Evolutionary conservation across 192 early-diverging fungal species (phyloP).

Genomic region (Coemansia sp.): DNA sequence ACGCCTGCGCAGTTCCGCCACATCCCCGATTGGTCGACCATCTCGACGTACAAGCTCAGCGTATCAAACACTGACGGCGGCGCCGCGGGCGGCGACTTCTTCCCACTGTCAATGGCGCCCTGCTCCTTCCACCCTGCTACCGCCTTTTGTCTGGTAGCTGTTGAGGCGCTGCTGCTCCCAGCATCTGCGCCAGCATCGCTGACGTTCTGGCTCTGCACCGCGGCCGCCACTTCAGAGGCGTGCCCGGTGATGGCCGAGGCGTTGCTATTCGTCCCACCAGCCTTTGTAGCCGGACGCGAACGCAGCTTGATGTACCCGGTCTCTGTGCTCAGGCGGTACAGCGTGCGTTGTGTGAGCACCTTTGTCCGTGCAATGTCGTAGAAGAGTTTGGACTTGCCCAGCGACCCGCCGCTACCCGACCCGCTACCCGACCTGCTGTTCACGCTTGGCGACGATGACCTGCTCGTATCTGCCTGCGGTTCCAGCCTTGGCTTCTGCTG

Average conservation of each 20-base stretch:
- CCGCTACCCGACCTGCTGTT: constrained; percentile 2
- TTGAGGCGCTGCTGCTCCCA: background rate
- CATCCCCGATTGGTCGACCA: constrained; percentile 45
- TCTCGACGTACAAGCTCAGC: constrained; percentile 36
- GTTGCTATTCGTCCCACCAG: background rate
- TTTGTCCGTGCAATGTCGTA: constrained; percentile 46
- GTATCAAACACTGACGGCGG: constrained; percentile 39
- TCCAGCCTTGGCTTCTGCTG: background rate
- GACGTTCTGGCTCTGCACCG: background rate
- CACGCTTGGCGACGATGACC: background rate
- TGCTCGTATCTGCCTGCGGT: background rate
- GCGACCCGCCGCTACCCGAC: background rate
- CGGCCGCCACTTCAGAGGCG: background rate
- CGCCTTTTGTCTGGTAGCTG: constrained; percentile 2
- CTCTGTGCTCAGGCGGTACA: constrained; percentile 38
- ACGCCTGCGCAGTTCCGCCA: constrained; percentile 52
- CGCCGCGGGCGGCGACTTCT: constrained; percentile 24
- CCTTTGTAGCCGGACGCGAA: constrained; percentile 15
- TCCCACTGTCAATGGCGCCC: constrained; percentile 45
- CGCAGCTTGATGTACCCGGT: constrained; percentile 46
- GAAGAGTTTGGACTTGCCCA: constrained; percentile 26
- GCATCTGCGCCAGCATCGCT: background rate
- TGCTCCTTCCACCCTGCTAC: constrained; percentile 47
- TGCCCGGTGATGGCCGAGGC: constrained; percentile 5
- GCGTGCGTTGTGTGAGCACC: constrained; percentile 33